phyloP scores from a whole-genome alignment of 2,329 filamentous ascomycete species.

The Penicillium verrucosum region DNA sequence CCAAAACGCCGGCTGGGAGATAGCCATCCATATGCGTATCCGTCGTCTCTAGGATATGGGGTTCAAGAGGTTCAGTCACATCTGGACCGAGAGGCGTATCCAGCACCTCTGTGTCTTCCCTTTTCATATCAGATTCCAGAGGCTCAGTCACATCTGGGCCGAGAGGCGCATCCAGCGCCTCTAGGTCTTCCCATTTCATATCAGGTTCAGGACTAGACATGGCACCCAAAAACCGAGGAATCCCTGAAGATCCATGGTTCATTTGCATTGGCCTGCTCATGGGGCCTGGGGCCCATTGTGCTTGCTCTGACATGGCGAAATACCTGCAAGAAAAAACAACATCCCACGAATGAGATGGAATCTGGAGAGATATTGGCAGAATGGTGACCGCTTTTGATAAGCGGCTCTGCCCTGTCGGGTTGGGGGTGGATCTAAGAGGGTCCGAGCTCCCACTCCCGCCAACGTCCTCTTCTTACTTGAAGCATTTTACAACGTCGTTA shows the following conservation, averaged over 20 bases:
- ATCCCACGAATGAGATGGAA: not conserved
- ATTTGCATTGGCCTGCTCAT: not conserved
- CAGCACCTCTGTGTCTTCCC: not conserved
- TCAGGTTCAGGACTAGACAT: not conserved
- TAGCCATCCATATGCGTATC: not conserved
- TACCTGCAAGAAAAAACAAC: not conserved
- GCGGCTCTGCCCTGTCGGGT: not conserved
- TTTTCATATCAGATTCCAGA: too few relatives aligned
- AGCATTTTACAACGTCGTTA: not conserved
- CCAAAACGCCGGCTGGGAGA: constrained; percentile 34
- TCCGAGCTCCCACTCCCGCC: not conserved
- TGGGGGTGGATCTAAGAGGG: not conserved
- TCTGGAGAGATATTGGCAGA: not conserved
- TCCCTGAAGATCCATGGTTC: not conserved
- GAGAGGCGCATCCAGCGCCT: not conserved
- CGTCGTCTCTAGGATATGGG: not conserved
- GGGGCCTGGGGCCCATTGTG: not conserved
- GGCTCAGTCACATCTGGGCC: not conserved
- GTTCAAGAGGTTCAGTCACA: not conserved
- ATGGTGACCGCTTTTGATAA: not conserved
- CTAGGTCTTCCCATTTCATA: not conserved
- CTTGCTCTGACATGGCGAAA: not conserved
- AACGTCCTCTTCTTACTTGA: not conserved
- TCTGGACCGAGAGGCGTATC: not conserved
- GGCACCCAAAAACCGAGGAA: not conserved